These are phyloP conservation scores for Salix exigua DNA, from an alignment of 345 rosid species.

Conservation along the genomic window DNA sequence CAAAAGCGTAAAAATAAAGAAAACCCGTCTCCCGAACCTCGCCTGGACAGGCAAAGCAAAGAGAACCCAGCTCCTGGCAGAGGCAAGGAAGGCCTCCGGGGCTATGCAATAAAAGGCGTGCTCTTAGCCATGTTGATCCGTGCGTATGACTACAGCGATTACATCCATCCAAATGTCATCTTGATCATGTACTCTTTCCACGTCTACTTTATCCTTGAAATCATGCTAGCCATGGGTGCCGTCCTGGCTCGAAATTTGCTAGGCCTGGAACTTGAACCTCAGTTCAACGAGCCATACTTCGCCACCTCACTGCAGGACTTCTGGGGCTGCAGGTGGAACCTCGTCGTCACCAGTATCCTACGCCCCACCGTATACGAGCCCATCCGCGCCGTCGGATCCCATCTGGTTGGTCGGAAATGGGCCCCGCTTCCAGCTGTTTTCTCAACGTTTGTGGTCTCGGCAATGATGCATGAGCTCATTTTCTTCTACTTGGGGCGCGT, in stretches of 20 bases:
- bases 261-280: constrained; percentile 21
- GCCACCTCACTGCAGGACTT: constrained; percentile 72
- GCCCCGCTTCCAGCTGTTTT: constrained; percentile 40
- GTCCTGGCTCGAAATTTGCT: constrained; percentile 9
- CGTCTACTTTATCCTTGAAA: constrained; percentile 13
- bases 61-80: background rate
- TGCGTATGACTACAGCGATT: constrained; percentile 5
- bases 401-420: constrained; percentile 28
- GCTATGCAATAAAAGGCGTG: constrained; percentile 2
- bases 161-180: constrained; percentile 3
- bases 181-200: constrained; percentile 1
- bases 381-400: background rate
- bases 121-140: background rate
- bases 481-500: constrained; percentile 52
- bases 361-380: constrained; percentile 62
- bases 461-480: constrained; percentile 58
- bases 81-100: background rate
- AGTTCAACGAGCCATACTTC: constrained; percentile 21
- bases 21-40: background rate
- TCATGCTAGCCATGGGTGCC: constrained; percentile 8
- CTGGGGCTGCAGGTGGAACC: constrained; percentile 76
- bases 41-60: background rate
- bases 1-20: background rate
- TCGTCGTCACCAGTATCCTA: constrained; percentile 50
- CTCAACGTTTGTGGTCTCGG: constrained; percentile 47